Conservation (phyloP, 2,329 filamentous ascomycete genomes). For the Dissoconium aciculare region DNA sequence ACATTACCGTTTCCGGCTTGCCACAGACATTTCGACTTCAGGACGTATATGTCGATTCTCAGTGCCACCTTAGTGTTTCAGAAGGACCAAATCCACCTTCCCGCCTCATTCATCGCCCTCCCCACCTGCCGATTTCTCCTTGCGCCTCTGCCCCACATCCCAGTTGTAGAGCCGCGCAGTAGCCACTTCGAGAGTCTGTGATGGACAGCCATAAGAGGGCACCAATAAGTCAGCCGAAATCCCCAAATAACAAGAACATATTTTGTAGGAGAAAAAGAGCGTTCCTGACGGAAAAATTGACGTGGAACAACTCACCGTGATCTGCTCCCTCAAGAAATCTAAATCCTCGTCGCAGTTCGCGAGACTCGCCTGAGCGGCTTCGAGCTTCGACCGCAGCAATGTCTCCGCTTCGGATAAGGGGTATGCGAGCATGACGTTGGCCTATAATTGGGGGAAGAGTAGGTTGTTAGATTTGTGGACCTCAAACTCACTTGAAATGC, state of each 20-base stretch:
- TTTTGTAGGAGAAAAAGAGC: conserved; percentile 2
- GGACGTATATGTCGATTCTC: too few species aligned
- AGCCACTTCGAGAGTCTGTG: conserved; percentile 88
- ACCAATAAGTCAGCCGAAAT: conserved; percentile 6
- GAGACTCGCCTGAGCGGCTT: conserved; percentile 63
- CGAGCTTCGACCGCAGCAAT: conserved; percentile 62
- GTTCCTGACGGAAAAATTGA: too few species aligned
- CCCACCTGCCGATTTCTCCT: conserved; percentile 54
- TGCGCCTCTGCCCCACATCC: conserved; percentile 91
- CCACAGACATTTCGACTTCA: too few species aligned
- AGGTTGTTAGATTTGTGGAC: background rate
- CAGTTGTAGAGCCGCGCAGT: conserved; percentile 98
- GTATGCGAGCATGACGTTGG: conserved; percentile 96
- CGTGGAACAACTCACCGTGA: conserved; percentile 67
- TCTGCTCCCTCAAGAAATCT: conserved; percentile 90
- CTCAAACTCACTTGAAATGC: background rate
- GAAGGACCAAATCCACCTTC: background rate
- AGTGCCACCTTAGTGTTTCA: too few species aligned
- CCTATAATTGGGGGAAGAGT: conserved; percentile 33
- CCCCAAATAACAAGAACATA: conserved; percentile 1
- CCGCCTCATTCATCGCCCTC: conserved; percentile 8
- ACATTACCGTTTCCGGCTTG: too few species aligned
- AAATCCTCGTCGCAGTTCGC: conserved; percentile 90
- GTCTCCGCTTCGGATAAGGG: conserved; percentile 73
- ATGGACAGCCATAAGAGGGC: too few species aligned